These are phyloP conservation scores for Russula earlei DNA, from an alignment of 768 basidiomycete species.

Conservation along the genomic window DNA sequence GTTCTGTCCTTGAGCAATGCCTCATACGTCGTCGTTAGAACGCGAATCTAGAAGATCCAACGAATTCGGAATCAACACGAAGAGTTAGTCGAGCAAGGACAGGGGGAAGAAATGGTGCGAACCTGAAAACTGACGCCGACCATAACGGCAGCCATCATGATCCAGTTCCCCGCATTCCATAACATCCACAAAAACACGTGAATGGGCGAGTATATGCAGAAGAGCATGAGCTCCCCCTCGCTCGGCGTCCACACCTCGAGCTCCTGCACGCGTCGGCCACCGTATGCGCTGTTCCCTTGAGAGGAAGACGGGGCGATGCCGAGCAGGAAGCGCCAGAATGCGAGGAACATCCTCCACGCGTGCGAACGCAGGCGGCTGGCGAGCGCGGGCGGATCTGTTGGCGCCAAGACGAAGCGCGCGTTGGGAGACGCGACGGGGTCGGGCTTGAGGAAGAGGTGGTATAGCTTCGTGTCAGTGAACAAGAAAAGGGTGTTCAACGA, in stretches of 20 bases:
- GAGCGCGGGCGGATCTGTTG: slow-evolving; percentile 34
- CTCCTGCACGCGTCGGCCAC: slow-evolving; percentile 50
- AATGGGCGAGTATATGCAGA: slow-evolving; percentile 70
- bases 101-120: slow-evolving; percentile 16
- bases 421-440: slow-evolving; percentile 66
- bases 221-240: slow-evolving; percentile 57
- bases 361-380: slow-evolving; percentile 20
- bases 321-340: slow-evolving; percentile 58
- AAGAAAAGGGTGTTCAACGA: slow-evolving; percentile 55
- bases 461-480: slow-evolving; percentile 58
- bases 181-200: slow-evolving; percentile 69
- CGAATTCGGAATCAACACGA: not conserved
- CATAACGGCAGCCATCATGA: slow-evolving; percentile 63
- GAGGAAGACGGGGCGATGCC: slow-evolving; percentile 40
- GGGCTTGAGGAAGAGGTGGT: slow-evolving; percentile 52
- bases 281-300: slow-evolving; percentile 8
- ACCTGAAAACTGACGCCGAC: slow-evolving; percentile 57
- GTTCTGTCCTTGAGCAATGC: slow-evolving; percentile 63
- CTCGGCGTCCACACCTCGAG: slow-evolving; percentile 73
- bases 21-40: slow-evolving; percentile 46
- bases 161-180: slow-evolving; percentile 65
- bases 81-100: not conserved
- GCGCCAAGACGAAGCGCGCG: slow-evolving; percentile 53
- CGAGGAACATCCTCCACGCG: slow-evolving; percentile 43
- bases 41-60: slow-evolving; percentile 35